These are phyloP conservation scores for Telfairia occidentalis DNA, from an alignment of 331 rosid species.

Conservation along the genomic window DNA sequence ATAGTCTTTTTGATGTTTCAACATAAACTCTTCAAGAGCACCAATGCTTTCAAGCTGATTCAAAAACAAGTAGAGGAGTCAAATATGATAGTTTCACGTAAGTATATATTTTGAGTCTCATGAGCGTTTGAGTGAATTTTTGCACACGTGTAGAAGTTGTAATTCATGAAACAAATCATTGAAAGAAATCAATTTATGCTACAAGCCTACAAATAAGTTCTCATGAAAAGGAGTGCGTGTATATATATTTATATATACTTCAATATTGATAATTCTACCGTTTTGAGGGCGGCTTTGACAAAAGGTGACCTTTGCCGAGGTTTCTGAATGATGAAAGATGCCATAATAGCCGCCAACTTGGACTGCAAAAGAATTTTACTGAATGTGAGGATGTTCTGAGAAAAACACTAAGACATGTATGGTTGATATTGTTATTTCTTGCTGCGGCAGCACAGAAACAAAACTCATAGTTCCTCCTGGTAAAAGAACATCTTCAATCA, in stretches of 20 bases:
- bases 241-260: no score
- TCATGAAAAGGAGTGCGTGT: not conserved
- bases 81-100: not conserved
- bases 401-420: not conserved
- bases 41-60: slow-evolving; percentile 71
- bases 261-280: slow-evolving; percentile 31
- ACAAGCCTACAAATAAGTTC: not conserved
- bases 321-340: slow-evolving; percentile 75
- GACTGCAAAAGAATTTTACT: slow-evolving; percentile 31
- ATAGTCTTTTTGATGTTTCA: slow-evolving; percentile 84
- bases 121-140: not conserved
- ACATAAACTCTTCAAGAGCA: slow-evolving; percentile 63
- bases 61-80: not conserved
- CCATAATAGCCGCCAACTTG: slow-evolving; percentile 72
- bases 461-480: not conserved
- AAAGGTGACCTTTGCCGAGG: slow-evolving; percentile 67
- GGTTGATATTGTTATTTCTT: not conserved
- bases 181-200: not conserved
- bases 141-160: not conserved
- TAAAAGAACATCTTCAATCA: not conserved
- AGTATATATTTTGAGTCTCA: not conserved
- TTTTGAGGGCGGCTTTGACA: slow-evolving; percentile 64
- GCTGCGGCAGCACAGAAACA: not conserved
- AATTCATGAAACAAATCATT: not conserved
- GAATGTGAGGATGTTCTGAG: not conserved